Evolutionary conservation across 768 basidiomycete genomes (phyloP), one percentile per base, ranked within the genome.

Genomic region (Psilocybe subaeruginosa): DNA sequence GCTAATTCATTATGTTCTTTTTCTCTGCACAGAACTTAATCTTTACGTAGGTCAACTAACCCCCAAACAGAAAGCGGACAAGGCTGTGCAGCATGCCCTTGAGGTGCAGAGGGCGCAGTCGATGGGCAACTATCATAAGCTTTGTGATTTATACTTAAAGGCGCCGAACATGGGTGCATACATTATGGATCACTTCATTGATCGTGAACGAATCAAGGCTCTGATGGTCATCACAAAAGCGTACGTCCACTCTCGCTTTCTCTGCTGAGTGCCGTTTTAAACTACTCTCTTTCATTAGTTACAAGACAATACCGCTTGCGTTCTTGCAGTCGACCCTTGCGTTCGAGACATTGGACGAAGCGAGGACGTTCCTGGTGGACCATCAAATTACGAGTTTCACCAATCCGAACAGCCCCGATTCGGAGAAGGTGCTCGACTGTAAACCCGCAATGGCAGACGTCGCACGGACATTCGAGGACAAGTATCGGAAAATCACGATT

Each of bases 161-260:
- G 93, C 94, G 47, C 95, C 95, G 29, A 95, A 97, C 71, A 99
- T 99, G 97, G 94, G 95, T 41, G 95, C 87, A 56, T 99, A 99
- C 75, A 95, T 99, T 70, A 97, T 99, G 93, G 97, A 99, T 76
- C 95, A 98, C 74, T 98, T 99, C 74, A 91, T 98, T 69, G 87
- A 89, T 69, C 85, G 97, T 68, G 97, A 99, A 78, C 80, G 97
- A 61, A 84, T 91, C 58, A 86, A 86, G 61, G 95, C 95, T 1
- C 73, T 99, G 62, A 85, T 94, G 71, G 87, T 91, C 65, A 96
- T 99, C 78, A 86, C 92, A 31, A 97, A 92, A 85, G 91, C 93
- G 97, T 99, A 68, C 70, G 96, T 84, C 1, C 9, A 14, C 4
- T 55, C 14, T 23, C 51, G 27, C 41, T 5, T 27, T 31, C 23